phyloP scores from a whole-genome alignment of 495 filamentous ascomycete genomes.

The Penicillium paxilli region DNA sequence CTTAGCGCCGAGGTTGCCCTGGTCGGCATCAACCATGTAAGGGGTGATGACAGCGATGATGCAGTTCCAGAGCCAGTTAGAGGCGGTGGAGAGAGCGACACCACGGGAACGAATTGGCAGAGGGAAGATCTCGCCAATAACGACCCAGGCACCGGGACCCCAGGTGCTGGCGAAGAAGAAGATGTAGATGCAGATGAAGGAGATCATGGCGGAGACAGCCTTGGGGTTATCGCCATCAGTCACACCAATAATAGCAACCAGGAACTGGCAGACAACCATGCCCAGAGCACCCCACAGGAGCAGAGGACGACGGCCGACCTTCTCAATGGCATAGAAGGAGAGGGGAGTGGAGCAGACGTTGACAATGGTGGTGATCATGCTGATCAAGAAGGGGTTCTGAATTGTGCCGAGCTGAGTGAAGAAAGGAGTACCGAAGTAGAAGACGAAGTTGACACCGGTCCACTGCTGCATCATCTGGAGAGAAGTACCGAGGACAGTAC shows the following conservation, averaged over 20 bases:
- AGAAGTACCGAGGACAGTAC: constrained; percentile 72
- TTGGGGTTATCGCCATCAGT: constrained; percentile 49
- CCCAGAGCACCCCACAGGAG: constrained; percentile 76
- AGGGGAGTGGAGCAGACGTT: constrained; percentile 81
- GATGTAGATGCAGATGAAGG: constrained; percentile 75
- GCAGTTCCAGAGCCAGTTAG: constrained; percentile 87
- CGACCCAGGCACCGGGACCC: constrained; percentile 75
- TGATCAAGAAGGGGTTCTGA: constrained; percentile 73
- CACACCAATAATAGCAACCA: constrained; percentile 75
- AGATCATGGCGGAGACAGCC: constrained; percentile 67
- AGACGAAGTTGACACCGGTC: constrained; percentile 90
- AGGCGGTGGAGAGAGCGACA: constrained; percentile 77
- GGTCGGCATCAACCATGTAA: constrained; percentile 68
- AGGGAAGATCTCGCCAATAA: constrained; percentile 86
- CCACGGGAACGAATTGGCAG: constrained; percentile 80
- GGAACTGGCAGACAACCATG: constrained; percentile 85
- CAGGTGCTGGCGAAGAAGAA: constrained; percentile 77
- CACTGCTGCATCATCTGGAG: constrained; percentile 84
- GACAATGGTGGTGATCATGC: constrained; percentile 78
- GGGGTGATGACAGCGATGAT: constrained; percentile 74
- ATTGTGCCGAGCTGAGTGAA: constrained; percentile 69
- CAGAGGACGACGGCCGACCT: constrained; percentile 76
- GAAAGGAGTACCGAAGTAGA: constrained; percentile 86
- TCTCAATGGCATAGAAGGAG: constrained; percentile 82
- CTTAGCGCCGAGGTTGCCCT: constrained; percentile 70